phyloP scores from a whole-genome alignment of 768 basidiomycete genomes.

The Nidularia pulvinata region DNA sequence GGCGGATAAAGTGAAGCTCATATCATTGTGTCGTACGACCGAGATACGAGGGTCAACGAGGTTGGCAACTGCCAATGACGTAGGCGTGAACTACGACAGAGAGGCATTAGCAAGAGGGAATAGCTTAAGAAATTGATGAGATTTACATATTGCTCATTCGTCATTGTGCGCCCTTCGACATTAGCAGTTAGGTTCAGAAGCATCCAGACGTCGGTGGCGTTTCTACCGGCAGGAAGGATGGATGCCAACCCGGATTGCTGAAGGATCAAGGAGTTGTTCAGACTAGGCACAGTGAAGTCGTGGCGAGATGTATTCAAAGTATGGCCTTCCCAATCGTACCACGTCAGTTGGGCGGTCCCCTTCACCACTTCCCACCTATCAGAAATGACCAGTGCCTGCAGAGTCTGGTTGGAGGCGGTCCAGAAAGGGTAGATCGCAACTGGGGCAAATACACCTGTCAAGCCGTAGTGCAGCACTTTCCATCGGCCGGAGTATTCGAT shows the following conservation, averaged over 20 bases:
- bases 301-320: constrained; percentile 31
- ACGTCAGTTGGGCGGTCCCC: constrained; percentile 48
- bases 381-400: constrained; percentile 50
- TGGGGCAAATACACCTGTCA: constrained; percentile 42
- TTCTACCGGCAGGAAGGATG: constrained; percentile 42
- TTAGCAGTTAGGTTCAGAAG: constrained; percentile 47
- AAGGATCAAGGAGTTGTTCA: constrained; percentile 50
- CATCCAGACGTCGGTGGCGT: constrained; percentile 47
- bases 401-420: constrained; percentile 43
- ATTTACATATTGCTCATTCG: constrained; percentile 52
- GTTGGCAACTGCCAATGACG: constrained; percentile 40
- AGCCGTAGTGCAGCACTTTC: constrained; percentile 58
- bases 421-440: constrained; percentile 57
- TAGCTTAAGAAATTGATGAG: background rate
- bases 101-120: constrained; percentile 2
- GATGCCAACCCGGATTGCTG: constrained; percentile 34
- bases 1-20: constrained; percentile 53
- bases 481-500: constrained; percentile 60
- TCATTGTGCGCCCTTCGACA: constrained; percentile 35
- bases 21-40: constrained; percentile 22
- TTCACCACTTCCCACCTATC: constrained; percentile 47
- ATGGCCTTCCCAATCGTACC: constrained; percentile 56
- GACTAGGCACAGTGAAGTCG: constrained; percentile 38
- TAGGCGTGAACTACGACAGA: constrained; percentile 45
- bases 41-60: constrained; percentile 50